Conservation (phyloP, 345 rosid genomes). For the Tarenaya hassleriana region DNA sequence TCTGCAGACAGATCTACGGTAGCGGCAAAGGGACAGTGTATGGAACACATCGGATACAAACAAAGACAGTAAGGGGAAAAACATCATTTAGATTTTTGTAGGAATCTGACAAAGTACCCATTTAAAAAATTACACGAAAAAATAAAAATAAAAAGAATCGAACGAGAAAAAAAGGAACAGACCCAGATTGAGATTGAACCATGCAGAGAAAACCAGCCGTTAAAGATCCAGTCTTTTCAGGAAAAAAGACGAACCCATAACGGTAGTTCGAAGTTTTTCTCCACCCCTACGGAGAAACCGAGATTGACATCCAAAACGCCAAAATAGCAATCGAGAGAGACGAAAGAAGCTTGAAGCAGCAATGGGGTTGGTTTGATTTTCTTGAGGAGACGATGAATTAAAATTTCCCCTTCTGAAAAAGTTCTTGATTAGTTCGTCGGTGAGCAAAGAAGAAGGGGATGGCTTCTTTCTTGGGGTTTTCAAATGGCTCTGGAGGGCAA, state of each 20-base stretch:
- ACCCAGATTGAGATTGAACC: constrained; percentile 39
- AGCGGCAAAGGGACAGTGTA: constrained; percentile 38
- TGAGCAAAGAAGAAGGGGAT: constrained; percentile 33
- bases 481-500: constrained; percentile 75
- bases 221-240: constrained; percentile 19
- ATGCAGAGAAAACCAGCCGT: constrained; percentile 34
- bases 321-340: constrained; percentile 16
- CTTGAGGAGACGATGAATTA: constrained; percentile 41
- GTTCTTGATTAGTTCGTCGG: constrained; percentile 49
- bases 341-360: constrained; percentile 13
- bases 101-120: constrained; percentile 68
- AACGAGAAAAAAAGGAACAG: constrained; percentile 26
- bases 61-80: constrained; percentile 22
- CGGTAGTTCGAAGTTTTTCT: constrained; percentile 11
- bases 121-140: constrained; percentile 7
- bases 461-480: constrained; percentile 75
- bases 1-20: constrained; percentile 58
- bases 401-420: constrained; percentile 21
- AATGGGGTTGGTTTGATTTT: constrained; percentile 45
- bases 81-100: constrained; percentile 38
- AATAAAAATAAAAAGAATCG: background rate
- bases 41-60: constrained; percentile 58
- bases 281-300: constrained; percentile 23
- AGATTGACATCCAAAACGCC: constrained; percentile 13
- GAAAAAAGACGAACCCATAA: constrained; percentile 15